These are phyloP conservation scores for Galeopsis tetrahit DNA, from an alignment of 257 asterid species.

Conservation along the genomic window DNA sequence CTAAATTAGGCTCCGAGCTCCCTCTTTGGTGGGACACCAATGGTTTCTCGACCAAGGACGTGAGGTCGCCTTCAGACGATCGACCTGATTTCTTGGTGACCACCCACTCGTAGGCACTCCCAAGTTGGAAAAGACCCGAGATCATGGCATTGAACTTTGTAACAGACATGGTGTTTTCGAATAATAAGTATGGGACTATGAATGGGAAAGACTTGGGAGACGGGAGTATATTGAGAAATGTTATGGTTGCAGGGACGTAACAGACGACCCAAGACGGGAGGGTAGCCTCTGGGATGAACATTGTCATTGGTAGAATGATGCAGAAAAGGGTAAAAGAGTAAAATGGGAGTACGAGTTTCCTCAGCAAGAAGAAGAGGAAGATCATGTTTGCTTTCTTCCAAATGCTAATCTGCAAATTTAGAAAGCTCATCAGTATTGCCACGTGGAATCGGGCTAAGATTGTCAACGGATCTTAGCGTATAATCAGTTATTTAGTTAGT, in stretches of 20 bases:
- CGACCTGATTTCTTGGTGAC: constrained; percentile 92
- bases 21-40: constrained; percentile 55
- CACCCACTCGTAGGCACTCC: constrained; percentile 94
- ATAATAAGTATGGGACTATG: constrained; percentile 83
- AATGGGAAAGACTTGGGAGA: constrained; percentile 95
- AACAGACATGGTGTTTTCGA: constrained; percentile 95
- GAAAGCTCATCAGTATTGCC: constrained; percentile 16
- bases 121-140: constrained; percentile 90
- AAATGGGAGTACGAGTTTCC: constrained; percentile 85
- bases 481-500: not conserved
- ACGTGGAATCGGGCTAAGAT: not conserved
- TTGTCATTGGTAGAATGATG: constrained; percentile 88
- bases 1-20: constrained; percentile 70
- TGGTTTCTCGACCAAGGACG: constrained; percentile 55
- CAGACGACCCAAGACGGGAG: constrained; percentile 92
- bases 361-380: constrained; percentile 74
- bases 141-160: constrained; percentile 97
- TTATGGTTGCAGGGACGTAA: constrained; percentile 78
- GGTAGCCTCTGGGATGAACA: constrained; percentile 92
- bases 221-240: constrained; percentile 78
- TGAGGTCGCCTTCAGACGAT: constrained; percentile 79
- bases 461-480: not conserved
- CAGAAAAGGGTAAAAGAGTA: constrained; percentile 94
- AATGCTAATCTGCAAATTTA: constrained; percentile 50
- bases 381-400: constrained; percentile 63